Evolutionary conservation across 1,139 yeast species (phyloP).

Genomic region (Nadsonia starkeyi-henricii): DNA sequence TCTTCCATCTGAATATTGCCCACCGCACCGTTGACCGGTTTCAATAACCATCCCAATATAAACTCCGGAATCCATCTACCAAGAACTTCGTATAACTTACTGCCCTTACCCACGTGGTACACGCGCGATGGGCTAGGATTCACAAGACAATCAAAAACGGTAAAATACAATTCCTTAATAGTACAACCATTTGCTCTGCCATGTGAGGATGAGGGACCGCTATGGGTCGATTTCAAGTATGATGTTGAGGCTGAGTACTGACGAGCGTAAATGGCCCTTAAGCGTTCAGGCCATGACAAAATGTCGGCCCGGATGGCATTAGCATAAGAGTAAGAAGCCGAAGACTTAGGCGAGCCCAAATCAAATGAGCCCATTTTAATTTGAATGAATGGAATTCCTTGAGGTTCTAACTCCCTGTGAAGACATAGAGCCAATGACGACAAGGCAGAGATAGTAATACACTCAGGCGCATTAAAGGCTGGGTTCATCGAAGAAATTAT

Average conservation of each 20-base stretch:
- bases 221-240: constrained; percentile 3
- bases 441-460: constrained; percentile 24
- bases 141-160: constrained; percentile 25
- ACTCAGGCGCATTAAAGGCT: constrained; percentile 30
- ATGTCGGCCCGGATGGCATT: constrained; percentile 27
- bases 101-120: constrained; percentile 27
- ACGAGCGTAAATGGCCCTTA: constrained; percentile 25
- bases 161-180: constrained; percentile 20
- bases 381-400: constrained; percentile 16
- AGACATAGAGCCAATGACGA: constrained; percentile 25
- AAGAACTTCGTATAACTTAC: constrained; percentile 23
- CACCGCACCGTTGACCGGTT: constrained; percentile 10
- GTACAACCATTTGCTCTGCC: constrained; percentile 19
- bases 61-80: constrained; percentile 23
- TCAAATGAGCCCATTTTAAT: constrained; percentile 28
- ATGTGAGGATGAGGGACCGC: constrained; percentile 22
- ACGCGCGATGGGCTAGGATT: constrained; percentile 20
- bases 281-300: constrained; percentile 27
- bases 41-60: constrained; percentile 22
- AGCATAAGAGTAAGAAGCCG: constrained; percentile 19
- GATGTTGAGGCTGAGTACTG: constrained; percentile 18
- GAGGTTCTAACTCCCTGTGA: constrained; percentile 25
- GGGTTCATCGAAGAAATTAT: constrained; percentile 27
- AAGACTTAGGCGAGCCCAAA: constrained; percentile 16
- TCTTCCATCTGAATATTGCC: not conserved